phyloP scores from a whole-genome alignment of 345 rosid species.

The Hevea brasiliensis region DNA sequence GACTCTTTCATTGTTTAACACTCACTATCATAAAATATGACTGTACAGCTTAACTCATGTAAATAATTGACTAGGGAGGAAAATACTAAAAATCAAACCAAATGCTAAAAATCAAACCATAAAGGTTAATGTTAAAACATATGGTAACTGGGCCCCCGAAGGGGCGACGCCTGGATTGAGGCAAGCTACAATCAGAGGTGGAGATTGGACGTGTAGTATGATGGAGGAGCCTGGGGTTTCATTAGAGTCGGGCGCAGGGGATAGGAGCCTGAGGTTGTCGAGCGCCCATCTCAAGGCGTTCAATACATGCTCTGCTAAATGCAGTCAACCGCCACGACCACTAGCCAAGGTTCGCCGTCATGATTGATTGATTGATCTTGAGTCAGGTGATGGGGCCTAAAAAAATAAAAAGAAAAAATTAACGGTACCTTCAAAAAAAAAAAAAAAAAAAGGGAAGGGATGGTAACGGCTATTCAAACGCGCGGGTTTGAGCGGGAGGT shows the following conservation, averaged over 20 bases:
- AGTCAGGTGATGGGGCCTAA: background rate
- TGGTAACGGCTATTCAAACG: no score
- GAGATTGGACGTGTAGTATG: slow-evolving; percentile 76
- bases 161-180: slow-evolving; percentile 84
- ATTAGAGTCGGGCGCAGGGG: slow-evolving; percentile 47
- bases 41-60: no score
- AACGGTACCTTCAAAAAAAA: no score
- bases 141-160: slow-evolving; percentile 78
- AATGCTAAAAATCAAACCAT: no score
- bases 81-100: no score
- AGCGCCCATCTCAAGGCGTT: slow-evolving; percentile 81
- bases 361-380: slow-evolving; percentile 21
- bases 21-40: no score
- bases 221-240: slow-evolving; percentile 45
- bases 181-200: slow-evolving; percentile 71
- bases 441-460: no score
- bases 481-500: no score
- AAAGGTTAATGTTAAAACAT: no score
- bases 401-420: no score
- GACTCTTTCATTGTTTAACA: no score
- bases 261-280: slow-evolving; percentile 69
- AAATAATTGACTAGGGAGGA: no score
- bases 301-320: slow-evolving; percentile 91
- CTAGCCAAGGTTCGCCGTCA: slow-evolving; percentile 59
- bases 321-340: slow-evolving; percentile 81